Base-by-base conservation (phyloP, 2,329 filamentous ascomycete genomes). In the Xylariaceae sp. region DNA sequence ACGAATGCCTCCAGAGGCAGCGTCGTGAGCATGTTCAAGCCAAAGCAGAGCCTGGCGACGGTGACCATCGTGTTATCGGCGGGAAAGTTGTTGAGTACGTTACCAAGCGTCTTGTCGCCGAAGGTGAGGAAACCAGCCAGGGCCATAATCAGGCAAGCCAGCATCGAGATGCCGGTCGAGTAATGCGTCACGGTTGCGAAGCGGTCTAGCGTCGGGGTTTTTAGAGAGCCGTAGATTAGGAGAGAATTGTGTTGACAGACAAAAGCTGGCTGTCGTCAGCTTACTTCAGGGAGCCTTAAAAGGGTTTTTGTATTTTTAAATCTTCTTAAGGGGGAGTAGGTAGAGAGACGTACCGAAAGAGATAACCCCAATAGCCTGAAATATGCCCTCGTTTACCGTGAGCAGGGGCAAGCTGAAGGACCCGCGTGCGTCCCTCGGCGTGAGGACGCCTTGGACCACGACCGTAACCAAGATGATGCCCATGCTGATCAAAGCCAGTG, bases 1-100 rank as follows among this genome's bases (percentile, higher is more conserved):
- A 99, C 95, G 73, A 99, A 99, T 16, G 92, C 93, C 79, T 99
- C 95, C 57, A 99, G 87, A 0, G 95, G 95, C 37, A 99, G 80
- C 1, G 95, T 98, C 14, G 95, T 97, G 67, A 99, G 86, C 95
- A 99, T 99, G 80, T 99, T 99, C 64, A 99, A 83, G 1, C 95
- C 95, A 71, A 99, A 98, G 76, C 91, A 97, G 48, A 99, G 82
- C 50, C 95, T 89, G 20, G 95, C 95, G 56, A 99, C 82, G 74
- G 97, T 98, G 70, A 98, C 92, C 85, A 98, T 89, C 65, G 88
- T 81, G 74, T 96, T 98, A 75, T 96, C 87, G 19, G 87, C 81
- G 1, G 93, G 90, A 70, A 99, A 98, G 77, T 99, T 99, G 80
- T 99, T 99, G 67, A 99, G 86, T 50, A 99, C 91, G 73, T 99